Evolutionary conservation across 768 basidiomycete genomes (phyloP), one percentile per base, ranked within the genome.

Genomic region (Phaeolepiota aurea): DNA sequence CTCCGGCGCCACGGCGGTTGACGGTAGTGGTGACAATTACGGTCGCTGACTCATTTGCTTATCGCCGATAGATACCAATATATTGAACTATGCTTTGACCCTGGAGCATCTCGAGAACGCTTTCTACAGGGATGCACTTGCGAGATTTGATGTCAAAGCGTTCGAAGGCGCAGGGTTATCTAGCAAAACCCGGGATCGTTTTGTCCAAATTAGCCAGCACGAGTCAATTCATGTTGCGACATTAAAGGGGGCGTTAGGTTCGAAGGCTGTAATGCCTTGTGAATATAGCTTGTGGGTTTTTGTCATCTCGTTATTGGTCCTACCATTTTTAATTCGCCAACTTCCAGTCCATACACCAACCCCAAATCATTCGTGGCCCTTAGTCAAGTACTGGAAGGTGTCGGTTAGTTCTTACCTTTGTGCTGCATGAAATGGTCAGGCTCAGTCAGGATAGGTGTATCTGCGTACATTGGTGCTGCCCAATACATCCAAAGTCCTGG

Each of bases 181-280:
- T 37, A 33, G 60, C 37, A 74, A 68, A 64, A 72, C 73, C 34
- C 64, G 71, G 38, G 67, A 58, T 1, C 68, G 74, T 12, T 68
- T 76, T 47, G 48, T 56, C 15, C 68, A 83, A 53, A 74, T 84
- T 40, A 55, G 57, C 15, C 56, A 63, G 23, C 79, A 83, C 54
- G 78, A 82, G 52, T 38, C 51, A 20, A 56, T 58, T 9, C 82
- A 86, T 56, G 76, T 78, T 44, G 51, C 63, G 4, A 74, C 71
- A 3, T 65, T 65, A 20, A 57, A 72, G 5, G 69, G 71, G 1
- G 61, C 58, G 19, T 55, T 63, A 3, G 63, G 61, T 0, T 54
- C 44, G 1, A 44, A 51, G 20, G 68, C 74, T 5, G 63, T 71
- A 10, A 41, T 69, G 50, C 61, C 74, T 2, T 86, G 83, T 63